These are phyloP conservation scores for Phaffia tasmanica DNA, from an alignment of 768 basidiomycete genomes.

Conservation along the genomic window DNA sequence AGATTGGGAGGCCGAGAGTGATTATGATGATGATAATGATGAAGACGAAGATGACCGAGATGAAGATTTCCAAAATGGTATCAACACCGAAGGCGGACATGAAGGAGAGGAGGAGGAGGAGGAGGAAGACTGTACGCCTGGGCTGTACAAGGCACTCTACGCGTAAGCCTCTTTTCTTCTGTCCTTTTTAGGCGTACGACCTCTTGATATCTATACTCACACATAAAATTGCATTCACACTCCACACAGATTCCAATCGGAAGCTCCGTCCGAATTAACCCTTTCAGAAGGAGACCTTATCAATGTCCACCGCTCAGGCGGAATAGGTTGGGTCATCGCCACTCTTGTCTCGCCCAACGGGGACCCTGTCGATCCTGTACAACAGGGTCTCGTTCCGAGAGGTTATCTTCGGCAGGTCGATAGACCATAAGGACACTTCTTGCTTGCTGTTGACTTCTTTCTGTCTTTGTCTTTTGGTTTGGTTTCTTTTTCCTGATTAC, in stretches of 20 bases:
- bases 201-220: neutral
- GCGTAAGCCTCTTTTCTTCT: constrained; percentile 10
- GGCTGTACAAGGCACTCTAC: constrained; percentile 13
- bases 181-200: neutral
- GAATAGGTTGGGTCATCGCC: constrained; percentile 24
- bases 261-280: constrained; percentile 15
- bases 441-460: too few species aligned
- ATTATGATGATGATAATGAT: constrained; percentile 1
- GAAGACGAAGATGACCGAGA: constrained; percentile 7
- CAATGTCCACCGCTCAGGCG: constrained; percentile 13
- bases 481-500: too few species aligned
- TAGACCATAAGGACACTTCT: too few species aligned
- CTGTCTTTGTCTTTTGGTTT: too few species aligned
- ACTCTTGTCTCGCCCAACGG: constrained; percentile 6
- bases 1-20: neutral
- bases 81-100: neutral
- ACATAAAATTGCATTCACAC: neutral
- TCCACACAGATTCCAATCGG: constrained; percentile 9
- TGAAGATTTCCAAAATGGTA: constrained; percentile 1
- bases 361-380: neutral
- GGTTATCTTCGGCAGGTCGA: constrained; percentile 8
- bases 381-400: constrained; percentile 11
- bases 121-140: constrained; percentile 10
- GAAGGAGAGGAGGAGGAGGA: constrained; percentile 3
- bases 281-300: constrained; percentile 16